These are phyloP conservation scores for Basipetospora chlamydospora DNA, from an alignment of 2,329 filamentous ascomycete genomes.

Conservation along the genomic window DNA sequence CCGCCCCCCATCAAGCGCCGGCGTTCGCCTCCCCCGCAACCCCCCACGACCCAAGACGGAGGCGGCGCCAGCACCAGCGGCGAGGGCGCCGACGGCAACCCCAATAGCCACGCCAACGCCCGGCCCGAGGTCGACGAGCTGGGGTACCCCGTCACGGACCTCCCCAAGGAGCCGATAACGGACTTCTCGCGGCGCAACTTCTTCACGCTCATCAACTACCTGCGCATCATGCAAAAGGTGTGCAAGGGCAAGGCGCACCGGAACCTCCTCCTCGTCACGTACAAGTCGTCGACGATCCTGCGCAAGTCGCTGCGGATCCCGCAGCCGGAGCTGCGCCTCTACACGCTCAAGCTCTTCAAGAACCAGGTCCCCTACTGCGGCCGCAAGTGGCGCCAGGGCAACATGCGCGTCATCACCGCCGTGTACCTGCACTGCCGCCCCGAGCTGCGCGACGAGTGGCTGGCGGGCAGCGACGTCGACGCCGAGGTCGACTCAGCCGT, in stretches of 20 bases:
- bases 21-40: constrained; percentile 28
- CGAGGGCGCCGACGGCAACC: neutral
- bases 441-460: constrained; percentile 88
- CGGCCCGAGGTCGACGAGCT: constrained; percentile 69
- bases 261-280: constrained; percentile 83
- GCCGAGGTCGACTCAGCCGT: constrained; percentile 86
- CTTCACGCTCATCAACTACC: constrained; percentile 86
- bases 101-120: neutral
- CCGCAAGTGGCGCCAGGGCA: constrained; percentile 92
- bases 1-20: constrained; percentile 67
- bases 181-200: constrained; percentile 89
- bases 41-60: constrained; percentile 2
- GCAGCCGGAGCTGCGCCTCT: constrained; percentile 73
- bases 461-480: constrained; percentile 80
- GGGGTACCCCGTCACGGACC: constrained; percentile 59
- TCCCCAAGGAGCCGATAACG: constrained; percentile 66
- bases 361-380: constrained; percentile 97
- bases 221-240: constrained; percentile 94
- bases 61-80: no score
- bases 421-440: constrained; percentile 90
- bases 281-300: constrained; percentile 86
- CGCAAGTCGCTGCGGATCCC: constrained; percentile 85
- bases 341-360: constrained; percentile 97
- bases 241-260: constrained; percentile 93
- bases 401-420: constrained; percentile 97